A percentile compares a stretch with the other conserved stretches of the same genome.
These are phyloP conservation scores for Adansonia grandidieri DNA, from an alignment of 441 rosid species.

Conservation along the genomic window DNA sequence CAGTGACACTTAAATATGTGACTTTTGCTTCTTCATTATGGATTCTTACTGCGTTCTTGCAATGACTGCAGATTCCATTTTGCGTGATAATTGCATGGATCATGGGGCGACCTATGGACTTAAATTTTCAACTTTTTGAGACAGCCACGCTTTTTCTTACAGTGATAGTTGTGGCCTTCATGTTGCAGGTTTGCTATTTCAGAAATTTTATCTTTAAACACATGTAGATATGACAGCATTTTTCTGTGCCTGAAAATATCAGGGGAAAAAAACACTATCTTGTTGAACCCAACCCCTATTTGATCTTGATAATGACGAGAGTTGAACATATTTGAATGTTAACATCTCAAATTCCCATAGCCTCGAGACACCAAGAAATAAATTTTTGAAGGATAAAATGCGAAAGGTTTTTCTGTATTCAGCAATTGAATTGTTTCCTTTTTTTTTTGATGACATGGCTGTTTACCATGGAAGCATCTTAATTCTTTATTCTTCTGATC, in stretches of 20 bases:
- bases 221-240: not conserved
- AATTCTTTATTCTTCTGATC: not conserved
- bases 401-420: not conserved
- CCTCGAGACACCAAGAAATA: not conserved
- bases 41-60: conserved; percentile 14
- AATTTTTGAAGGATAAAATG: not conserved
- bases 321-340: not conserved
- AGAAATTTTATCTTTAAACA: not conserved
- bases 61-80: conserved; percentile 71
- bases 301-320: not conserved
- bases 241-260: not conserved
- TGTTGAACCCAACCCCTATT: not conserved
- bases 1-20: not conserved
- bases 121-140: conserved; percentile 91
- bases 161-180: conserved; percentile 87
- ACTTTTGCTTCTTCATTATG: not conserved
- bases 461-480: not conserved
- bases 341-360: not conserved
- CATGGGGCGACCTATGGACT: conserved; percentile 49
- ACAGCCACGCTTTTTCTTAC: conserved; percentile 88
- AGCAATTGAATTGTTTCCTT: not conserved
- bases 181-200: conserved; percentile 67
- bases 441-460: not conserved
- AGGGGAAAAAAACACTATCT: not conserved
- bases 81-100: conserved; percentile 90